Base-by-base conservation (phyloP, 2,329 filamentous ascomycete species). In the Colletotrichum plurivorum region DNA sequence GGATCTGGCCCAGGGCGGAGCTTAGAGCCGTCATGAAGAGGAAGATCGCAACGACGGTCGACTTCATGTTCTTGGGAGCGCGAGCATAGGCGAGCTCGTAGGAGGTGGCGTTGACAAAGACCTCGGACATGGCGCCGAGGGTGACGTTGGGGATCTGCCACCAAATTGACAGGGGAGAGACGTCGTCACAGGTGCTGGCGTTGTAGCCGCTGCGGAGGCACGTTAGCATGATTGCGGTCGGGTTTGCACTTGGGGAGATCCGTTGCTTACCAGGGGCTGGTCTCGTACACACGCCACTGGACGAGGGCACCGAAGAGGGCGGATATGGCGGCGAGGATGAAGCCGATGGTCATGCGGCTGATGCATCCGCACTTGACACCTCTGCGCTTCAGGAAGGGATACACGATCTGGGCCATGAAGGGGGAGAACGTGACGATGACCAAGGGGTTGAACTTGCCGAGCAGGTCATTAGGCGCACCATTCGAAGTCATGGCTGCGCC, bases 21-120 rank as follows among this genome's bases (percentile, higher is more conserved):
- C 86, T 87, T 70, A 90, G 81, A 0, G 88, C 88, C 64, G 85
- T 88, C 72, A 87, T 89, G 71, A 90, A 83, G 9, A 90, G 79
- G 73, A 84, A 87, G 67, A 90, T 80, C 0, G 88, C 84, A 74
- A 87, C 83, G 31, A 90, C 85, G 15, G 87, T 85, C 3, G 85
- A 86, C 75, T 88, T 85, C 89, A 93, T 92, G 75, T 88, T 86
- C 63, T 85, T 85, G 2, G 90, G 90, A 0, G 91, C 89, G 75
- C 92, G 91, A 74, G 89, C 89, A 78, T 89, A 93, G 8, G 89
- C 90, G 71, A 92, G 90, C 76, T 93, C 90, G 55, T 91, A 85
- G 55, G 87, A 84, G 1, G 90, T 91, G 61, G 92, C 88, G 55
- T 87, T 89, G 41, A 86, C 84, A 71, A 90, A 86, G 72, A 90